Evolutionary conservation across 73 alveolate species (phyloP), one percentile per base, ranked within the genome.

Genomic region (Paramecium octaurelia): DNA sequence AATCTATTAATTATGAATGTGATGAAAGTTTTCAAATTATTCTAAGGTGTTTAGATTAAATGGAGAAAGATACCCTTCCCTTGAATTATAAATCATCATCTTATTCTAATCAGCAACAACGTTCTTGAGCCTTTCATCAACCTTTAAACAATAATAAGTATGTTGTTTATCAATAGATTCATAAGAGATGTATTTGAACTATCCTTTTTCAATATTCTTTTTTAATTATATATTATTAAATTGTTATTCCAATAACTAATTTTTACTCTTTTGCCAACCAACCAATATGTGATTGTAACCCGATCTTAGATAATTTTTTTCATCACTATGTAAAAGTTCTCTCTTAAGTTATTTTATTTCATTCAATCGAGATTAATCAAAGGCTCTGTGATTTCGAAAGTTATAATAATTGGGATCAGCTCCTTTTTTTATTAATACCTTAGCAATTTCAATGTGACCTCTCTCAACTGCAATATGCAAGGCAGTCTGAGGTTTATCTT

Each of bases 41-140:
- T 64, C 84, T 64, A 27, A 27, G 4, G 27, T 64, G 5, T 64
- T 18, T 64, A 11, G 5, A 3, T 64, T 64, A 64, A 64, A 64
- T 5, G 84, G 84, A 64, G 50, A 64, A 1, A 64, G 10, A 27
- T 64, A 64, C 31, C 84, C 84, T 64, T 64, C 84, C 31, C 84
- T 64, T 64, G 84, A 64, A 64, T 64, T 64, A 27, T 64, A 64
- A 34, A 64, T 34, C 84, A 64, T 64, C 84, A 64, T 64, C 24
- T 64, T 64, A 31, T 27, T 64, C 7, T 27, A 6, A 64, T 64
- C 50, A 64, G 84, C 84, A 6, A 64, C 9, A 9, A 23, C 50
- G 27, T 64, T 64, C 12, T 64, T 64, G 0, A 64, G 24, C 27
- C 21, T 42, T 31, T 27, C 84, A 64, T 64, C 21, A 10, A 64